Evolutionary conservation across 768 basidiomycete species (phyloP).

Genomic region (Heimioporus sp.): DNA sequence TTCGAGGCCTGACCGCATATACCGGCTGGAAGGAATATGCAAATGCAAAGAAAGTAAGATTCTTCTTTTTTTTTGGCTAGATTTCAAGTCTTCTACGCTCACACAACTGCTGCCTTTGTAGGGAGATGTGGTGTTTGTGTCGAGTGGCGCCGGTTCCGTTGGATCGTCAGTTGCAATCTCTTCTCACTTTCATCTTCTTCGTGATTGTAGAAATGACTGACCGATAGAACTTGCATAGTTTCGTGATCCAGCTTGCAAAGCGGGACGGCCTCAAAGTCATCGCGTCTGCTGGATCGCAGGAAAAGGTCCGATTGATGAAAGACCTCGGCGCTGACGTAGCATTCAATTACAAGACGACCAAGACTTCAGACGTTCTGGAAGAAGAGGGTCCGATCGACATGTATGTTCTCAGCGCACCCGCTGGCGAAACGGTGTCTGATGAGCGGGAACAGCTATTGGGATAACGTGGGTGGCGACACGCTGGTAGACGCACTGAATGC

Average conservation of each 20-base stretch:
- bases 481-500: conserved; percentile 50
- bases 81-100: too few relatives aligned
- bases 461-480: conserved; percentile 55
- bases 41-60: conserved; percentile 38
- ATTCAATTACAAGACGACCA: conserved; percentile 67
- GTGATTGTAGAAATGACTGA: not conserved
- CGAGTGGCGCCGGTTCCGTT: conserved; percentile 44
- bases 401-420: conserved; percentile 19
- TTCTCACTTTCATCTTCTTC: not conserved
- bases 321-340: conserved; percentile 59
- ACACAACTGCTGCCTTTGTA: conserved; percentile 4
- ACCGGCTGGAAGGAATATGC: conserved; percentile 29
- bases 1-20: conserved; percentile 26
- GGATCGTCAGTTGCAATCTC: conserved; percentile 45
- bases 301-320: conserved; percentile 60
- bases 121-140: conserved; percentile 50
- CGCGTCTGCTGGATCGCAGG: conserved; percentile 63
- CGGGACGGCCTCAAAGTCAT: conserved; percentile 56
- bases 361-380: conserved; percentile 46
- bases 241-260: conserved; percentile 50
- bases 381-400: conserved; percentile 55
- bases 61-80: not conserved
- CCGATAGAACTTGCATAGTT: conserved; percentile 14
- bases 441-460: conserved; percentile 13
- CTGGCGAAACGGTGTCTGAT: not conserved